Percentiles rank a stretch among this genome's conserved stretches.
Conservation (phyloP, 495 filamentous ascomycete species). For the Penicillium silybi region DNA sequence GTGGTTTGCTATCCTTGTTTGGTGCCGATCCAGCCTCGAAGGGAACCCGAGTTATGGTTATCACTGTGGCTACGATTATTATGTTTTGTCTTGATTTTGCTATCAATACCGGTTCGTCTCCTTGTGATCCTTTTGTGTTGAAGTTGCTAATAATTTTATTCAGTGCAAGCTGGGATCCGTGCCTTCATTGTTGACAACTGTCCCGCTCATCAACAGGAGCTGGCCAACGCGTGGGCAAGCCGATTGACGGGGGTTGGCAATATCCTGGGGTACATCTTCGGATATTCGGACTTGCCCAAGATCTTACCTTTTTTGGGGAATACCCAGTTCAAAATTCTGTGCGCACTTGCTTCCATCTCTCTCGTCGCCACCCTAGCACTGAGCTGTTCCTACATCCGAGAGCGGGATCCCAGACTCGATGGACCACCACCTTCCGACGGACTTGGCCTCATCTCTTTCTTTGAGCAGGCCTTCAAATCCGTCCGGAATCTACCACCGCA, state of each 20-base stretch:
- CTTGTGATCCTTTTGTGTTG: background rate
- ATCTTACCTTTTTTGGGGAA: conserved; percentile 71
- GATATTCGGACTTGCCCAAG: conserved; percentile 70
- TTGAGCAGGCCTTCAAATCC: conserved; percentile 69
- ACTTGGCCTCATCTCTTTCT: conserved; percentile 70
- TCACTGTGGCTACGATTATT: conserved; percentile 71
- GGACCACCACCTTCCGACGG: conserved; percentile 53
- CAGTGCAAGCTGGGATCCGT: conserved; percentile 82
- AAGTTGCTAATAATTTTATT: background rate
- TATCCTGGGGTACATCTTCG: conserved; percentile 79
- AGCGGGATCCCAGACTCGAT: conserved; percentile 75
- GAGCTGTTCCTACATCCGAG: conserved; percentile 61
- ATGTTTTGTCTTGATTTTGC: conserved; percentile 87
- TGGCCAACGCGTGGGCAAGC: conserved; percentile 84
- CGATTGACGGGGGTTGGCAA: conserved; percentile 78
- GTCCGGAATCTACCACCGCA: conserved; percentile 73
- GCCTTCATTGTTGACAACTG: conserved; percentile 90
- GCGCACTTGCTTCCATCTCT: conserved; percentile 70
- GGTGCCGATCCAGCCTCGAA: conserved; percentile 60
- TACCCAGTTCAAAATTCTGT: conserved; percentile 86
- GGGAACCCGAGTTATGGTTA: conserved; percentile 56
- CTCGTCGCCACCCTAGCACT: conserved; percentile 62
- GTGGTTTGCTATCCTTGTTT: conserved; percentile 65
- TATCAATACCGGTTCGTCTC: conserved; percentile 74
- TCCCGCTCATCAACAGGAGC: conserved; percentile 83